Base-by-base conservation (phyloP, 2,329 filamentous ascomycete genomes). In the Pseudogymnoascus pannorum region DNA sequence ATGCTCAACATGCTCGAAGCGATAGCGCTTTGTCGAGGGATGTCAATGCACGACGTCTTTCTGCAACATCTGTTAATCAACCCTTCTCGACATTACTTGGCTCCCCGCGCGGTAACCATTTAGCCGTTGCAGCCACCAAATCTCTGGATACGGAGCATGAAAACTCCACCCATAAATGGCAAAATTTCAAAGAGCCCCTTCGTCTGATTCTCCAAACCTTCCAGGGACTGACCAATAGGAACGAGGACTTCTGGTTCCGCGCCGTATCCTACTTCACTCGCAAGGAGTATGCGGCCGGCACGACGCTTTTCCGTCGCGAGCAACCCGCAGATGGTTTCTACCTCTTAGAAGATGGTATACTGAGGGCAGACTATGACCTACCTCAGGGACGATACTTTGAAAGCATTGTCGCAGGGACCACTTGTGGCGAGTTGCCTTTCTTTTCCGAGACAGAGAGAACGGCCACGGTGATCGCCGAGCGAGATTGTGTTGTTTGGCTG, bases 151-250 rank as follows among this genome's bases (percentile, higher is more conserved):
- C 83, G 31, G 85, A 88, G 64, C 48, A 54, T 31, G 26, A 54
- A 54, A 54, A 54, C 16, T 36, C 57, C 16, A 72, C 40, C n/a
- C 73, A 58, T 75, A 88, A 86, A 70, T 97, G 92, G 89, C 86
- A 88, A 69, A 85, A 86, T 67, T 95, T 97, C 73, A 90, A 89
- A 66, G 92, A 97, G 71, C 94, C 94, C 0, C 83, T 97, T 6
- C 89, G 91, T 1, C 84, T 99, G 54, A 91, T 99, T 74, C 81
- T 99, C 22, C 93, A 97, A 72, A 91, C 94, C n/a, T 97, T 99
- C 76, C 88, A 94, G 71, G 89, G 91, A 48, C 78, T 97, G 11
- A 95, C 90, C 59, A 79, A 85, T 59, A 86, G 89, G 73, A 94
- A 93, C 70, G 92, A 96, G 73, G 92, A 97, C 73, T 97, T 97